These are phyloP conservation scores for Hypoxylon sp. DNA, from an alignment of 2,329 filamentous ascomycete species.

Conservation along the genomic window DNA sequence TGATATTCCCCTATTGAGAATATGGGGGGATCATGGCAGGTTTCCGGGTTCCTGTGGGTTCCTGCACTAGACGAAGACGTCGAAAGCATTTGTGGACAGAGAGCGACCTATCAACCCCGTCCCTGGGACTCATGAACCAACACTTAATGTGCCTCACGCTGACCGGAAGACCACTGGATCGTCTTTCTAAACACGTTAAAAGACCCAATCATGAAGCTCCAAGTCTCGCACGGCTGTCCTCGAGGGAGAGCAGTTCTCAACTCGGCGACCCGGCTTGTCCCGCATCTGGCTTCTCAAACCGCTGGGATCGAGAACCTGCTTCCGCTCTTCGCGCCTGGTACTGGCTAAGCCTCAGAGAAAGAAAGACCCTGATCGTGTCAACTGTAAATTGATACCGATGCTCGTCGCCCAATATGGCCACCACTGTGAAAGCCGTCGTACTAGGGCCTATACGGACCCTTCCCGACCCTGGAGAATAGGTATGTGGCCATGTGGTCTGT, in stretches of 20 bases:
- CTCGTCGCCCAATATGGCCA: not conserved
- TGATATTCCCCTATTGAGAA: no score
- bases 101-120: no score
- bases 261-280: not conserved
- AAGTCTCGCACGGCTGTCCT: not conserved
- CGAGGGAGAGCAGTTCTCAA: not conserved
- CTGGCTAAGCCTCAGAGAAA: not conserved
- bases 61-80: no score
- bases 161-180: no score
- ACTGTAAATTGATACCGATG: not conserved
- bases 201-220: not conserved
- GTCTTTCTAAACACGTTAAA: no score
- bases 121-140: no score
- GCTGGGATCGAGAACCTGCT: not conserved
- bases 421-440: not conserved
- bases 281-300: not conserved
- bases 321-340: not conserved
- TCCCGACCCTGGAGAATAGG: not conserved
- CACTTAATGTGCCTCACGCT: no score
- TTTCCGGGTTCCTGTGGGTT: no score
- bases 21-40: no score
- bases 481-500: not conserved
- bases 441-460: not conserved
- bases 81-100: no score
- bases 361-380: not conserved